Base-by-base conservation (phyloP, 1,284 basidiomycete species). In the Papiliotrema nemorosa region DNA sequence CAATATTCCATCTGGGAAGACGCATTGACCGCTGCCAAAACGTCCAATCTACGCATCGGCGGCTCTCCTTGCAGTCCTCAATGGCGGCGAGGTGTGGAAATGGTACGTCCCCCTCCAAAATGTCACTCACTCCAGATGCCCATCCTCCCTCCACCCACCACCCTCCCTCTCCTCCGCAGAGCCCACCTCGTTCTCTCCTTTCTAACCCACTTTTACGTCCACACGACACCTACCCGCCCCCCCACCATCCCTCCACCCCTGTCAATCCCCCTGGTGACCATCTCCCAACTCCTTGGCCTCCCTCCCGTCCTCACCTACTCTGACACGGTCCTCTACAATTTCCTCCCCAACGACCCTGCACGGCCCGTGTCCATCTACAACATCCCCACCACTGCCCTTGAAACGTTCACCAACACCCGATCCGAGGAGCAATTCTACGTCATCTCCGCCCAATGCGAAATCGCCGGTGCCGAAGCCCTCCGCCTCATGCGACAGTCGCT, bases 241-340 rank as follows among this genome's bases (percentile, higher is more conserved):
- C 56, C 84, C 96, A 40, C 92, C 91, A 16, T 75, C 79, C 48
- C 48, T 20, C 22, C 21, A 0, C 78, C 84, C 1, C 76, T 96
- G 51, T 82, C 87, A 2, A 74, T 93, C 6, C 93, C 91, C 0
- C 80, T 90, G 25, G 81, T 91, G n/a, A 79, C 82, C 57, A 79
- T 92, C 22, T 89, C 84, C 20, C 74, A 79, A 0, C 78, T 87
- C 44, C 82, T 97, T 14, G 86, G 87, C 53, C 76, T 97, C 1
- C 92, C 94, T 0, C 92, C 93, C 0, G 80, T 97, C 37, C 79
- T 94, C 41, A 97, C 92, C 2, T 97, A 96, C 66, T 88, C 92
- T 12, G 92, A 94, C 69, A 87, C 86, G 26, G 92, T 97, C 2
- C 79, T 97, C 6, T 97, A 92, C 78, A 96, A 97, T 67, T 96